A percentile compares a stretch with the other conserved stretches of the same genome.
These are phyloP conservation scores for Pezicula neosporulosa DNA, from an alignment of 2,329 filamentous ascomycete genomes.

Conservation along the genomic window DNA sequence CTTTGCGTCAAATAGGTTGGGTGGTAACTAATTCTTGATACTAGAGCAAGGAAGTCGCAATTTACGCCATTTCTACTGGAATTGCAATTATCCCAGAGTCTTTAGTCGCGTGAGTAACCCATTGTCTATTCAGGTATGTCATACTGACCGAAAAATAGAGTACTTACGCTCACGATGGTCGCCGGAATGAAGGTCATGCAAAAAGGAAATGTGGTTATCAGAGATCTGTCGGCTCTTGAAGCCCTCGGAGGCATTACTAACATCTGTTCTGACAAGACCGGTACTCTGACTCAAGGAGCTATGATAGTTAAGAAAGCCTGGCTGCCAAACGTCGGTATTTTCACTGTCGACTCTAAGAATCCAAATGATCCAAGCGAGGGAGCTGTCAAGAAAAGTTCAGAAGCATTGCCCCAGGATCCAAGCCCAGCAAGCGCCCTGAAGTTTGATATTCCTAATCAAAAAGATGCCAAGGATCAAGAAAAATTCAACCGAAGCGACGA, in stretches of 20 bases:
- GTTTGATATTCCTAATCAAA: constrained; percentile 58
- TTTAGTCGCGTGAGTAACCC: constrained; percentile 33
- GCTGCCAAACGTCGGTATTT: constrained; percentile 48
- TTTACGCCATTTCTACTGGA: constrained; percentile 29
- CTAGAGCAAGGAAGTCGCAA: constrained; percentile 21
- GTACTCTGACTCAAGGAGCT: constrained; percentile 57
- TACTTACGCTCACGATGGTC: constrained; percentile 52
- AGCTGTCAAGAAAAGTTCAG: constrained; percentile 32
- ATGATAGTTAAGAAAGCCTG: constrained; percentile 59
- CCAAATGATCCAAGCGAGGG: constrained; percentile 53
- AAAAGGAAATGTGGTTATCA: constrained; percentile 42
- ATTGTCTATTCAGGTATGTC: not conserved
- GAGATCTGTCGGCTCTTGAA: constrained; percentile 50
- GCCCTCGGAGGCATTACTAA: constrained; percentile 70
- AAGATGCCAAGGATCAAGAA: constrained; percentile 22
- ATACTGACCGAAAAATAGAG: constrained; percentile 37
- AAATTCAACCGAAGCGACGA: constrained; percentile 17
- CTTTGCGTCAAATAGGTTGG: no score
- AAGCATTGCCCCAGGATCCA: constrained; percentile 14
- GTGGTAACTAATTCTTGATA: not conserved
- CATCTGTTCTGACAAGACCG: constrained; percentile 77
- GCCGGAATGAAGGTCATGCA: constrained; percentile 43
- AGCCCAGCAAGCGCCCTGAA: constrained; percentile 57
- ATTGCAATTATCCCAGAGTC: constrained; percentile 62
- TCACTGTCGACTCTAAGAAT: constrained; percentile 49